Conservation (phyloP, 768 basidiomycete genomes). For the Wakefieldia striispora region DNA sequence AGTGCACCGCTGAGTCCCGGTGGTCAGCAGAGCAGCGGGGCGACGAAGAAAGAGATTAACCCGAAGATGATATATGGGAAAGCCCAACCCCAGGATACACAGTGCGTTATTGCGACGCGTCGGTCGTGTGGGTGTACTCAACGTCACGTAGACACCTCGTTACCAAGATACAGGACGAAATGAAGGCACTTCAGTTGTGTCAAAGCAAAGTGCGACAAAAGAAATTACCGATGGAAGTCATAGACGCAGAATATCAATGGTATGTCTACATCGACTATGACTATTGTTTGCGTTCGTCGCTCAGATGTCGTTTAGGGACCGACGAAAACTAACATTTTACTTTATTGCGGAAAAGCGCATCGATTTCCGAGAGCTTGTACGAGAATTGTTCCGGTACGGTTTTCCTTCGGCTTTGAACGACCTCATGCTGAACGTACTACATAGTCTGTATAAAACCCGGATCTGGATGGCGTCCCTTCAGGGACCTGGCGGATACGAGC, state of each 20-base stretch:
- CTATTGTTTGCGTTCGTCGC: neutral
- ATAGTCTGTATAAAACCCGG: conserved; percentile 85
- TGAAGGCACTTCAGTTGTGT: conserved; percentile 88
- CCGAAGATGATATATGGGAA: conserved; percentile 97
- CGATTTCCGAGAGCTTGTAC: conserved; percentile 93
- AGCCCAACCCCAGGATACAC: conserved; percentile 77
- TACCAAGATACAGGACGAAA: conserved; percentile 86
- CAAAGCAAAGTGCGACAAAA: conserved; percentile 90
- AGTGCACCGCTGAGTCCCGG: conserved; percentile 52
- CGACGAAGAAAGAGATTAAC: conserved; percentile 85
- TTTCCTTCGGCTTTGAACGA: conserved; percentile 2
- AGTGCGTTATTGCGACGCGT: conserved; percentile 44
- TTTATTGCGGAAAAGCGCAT: conserved; percentile 95
- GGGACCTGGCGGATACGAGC: conserved; percentile 44
- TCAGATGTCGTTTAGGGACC: conserved; percentile 61
- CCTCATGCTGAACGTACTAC: neutral
- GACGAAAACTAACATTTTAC: conserved; percentile 97
- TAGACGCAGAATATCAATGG: conserved; percentile 99
- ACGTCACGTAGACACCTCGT: conserved; percentile 56
- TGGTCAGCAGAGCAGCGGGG: conserved; percentile 31
- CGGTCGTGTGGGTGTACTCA: neutral
- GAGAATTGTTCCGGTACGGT: conserved; percentile 82
- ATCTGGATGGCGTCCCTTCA: conserved; percentile 94
- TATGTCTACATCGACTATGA: conserved; percentile 35
- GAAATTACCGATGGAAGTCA: conserved; percentile 97